Percentiles rank a stretch among this genome's conserved stretches.
phyloP scores from a whole-genome alignment of 2,329 filamentous ascomycete genomes.

The Periconia digitata region DNA sequence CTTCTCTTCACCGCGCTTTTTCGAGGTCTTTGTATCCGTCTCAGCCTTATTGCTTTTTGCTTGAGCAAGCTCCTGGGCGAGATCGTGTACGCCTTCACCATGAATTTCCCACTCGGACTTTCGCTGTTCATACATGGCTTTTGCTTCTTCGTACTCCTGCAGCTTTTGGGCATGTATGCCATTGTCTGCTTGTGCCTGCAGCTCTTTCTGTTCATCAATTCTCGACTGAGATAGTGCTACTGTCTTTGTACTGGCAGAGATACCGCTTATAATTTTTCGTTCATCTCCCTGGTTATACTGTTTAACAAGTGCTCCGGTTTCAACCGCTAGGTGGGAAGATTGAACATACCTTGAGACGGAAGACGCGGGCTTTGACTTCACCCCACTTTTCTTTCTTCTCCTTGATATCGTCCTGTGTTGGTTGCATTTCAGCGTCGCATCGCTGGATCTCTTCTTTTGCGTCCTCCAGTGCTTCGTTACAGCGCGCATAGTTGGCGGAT shows the following conservation, averaged over 20 bases:
- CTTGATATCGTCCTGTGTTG: constrained; percentile 51
- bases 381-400: constrained; percentile 57
- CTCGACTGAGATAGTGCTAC: constrained; percentile 48
- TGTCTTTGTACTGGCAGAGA: constrained; percentile 55
- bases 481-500: constrained; percentile 46
- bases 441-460: constrained; percentile 39
- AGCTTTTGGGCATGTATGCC: constrained; percentile 66
- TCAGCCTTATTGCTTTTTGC: constrained; percentile 26
- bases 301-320: not conserved
- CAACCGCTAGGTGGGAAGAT: too few species aligned
- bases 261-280: constrained; percentile 62
- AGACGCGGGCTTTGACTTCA: constrained; percentile 56
- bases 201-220: constrained; percentile 59
- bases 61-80: constrained; percentile 40
- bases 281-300: constrained; percentile 54
- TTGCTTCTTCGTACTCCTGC: constrained; percentile 61
- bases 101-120: constrained; percentile 47
- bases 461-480: constrained; percentile 43
- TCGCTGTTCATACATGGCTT: constrained; percentile 52
- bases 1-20: constrained; percentile 52
- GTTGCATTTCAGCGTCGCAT: constrained; percentile 40
- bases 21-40: constrained; percentile 28
- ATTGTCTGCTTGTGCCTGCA: constrained; percentile 65
- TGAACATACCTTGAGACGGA: constrained; percentile 46
- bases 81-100: constrained; percentile 29